Base-by-base conservation (phyloP, 768 basidiomycete genomes). In the Lactarius quietus region DNA sequence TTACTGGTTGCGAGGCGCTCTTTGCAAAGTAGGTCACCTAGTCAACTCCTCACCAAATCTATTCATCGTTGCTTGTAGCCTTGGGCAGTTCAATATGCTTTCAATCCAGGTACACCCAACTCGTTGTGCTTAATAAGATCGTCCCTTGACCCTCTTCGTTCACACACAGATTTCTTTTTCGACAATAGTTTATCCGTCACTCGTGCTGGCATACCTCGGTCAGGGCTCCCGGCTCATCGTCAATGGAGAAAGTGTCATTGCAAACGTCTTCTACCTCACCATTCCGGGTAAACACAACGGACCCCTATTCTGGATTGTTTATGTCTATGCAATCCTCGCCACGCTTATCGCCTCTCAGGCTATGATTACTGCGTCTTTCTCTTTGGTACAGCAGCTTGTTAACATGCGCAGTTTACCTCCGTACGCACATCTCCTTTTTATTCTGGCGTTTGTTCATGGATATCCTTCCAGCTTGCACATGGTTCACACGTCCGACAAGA, bases 1-100 rank as follows among this genome's bases (percentile, higher is more conserved):
- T 89, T n/a, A 90, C 89, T 0, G 89, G 89, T 0, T 86, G 83
- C 69, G 88, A 89, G 72, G 86, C 86, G 1, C 75, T 87, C 55
- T 87, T 87, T 73, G 86, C 87, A 15, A 87, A 87, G 86, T 86
- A 55, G 33, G 28, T 9, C 33, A 4, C 15, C 26, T 10, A 12
- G 23, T 26, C 28, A 35, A 58, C 29, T 51, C n/a, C 14, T 53
- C 23, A 2, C 14, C 23, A 12, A 51, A 26, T 29, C 28, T 3
- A 26, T 23, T 48, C 53, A 31, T 29, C 56, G 43, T 60, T 63
- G 14, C 20, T 31, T 60, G 6, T 67, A 87, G 85, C 66, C 79
- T 89, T 36, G 88, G 86, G 5, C 86, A 88, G 69, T 90, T 89
- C 77, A 86, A 84, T 72, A 82, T 79, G 15, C 52, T 75, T 8